A percentile compares a stretch with the other conserved stretches of the same genome.
Evolutionary conservation across 1,284 basidiomycete species (phyloP).

Genomic region (Puccinia polysora): DNA sequence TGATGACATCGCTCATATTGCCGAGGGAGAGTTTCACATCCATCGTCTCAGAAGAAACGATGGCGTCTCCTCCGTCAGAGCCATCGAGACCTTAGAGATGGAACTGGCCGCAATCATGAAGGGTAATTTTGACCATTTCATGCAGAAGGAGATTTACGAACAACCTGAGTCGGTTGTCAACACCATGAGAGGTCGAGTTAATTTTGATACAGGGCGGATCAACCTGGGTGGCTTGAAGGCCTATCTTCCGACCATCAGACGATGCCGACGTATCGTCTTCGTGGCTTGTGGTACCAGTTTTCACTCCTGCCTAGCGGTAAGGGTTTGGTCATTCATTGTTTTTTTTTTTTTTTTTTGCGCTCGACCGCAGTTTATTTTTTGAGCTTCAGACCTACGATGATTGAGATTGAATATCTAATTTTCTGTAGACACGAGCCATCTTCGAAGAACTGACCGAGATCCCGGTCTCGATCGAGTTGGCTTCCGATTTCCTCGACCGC

Average conservation of each 20-base stretch:
- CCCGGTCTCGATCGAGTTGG: constrained; percentile 92
- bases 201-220: constrained; percentile 88
- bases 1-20: constrained; percentile 96
- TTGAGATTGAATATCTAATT: no score
- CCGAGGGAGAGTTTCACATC: constrained; percentile 95
- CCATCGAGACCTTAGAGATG: constrained; percentile 96
- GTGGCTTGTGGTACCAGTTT: constrained; percentile 97
- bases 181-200: constrained; percentile 99
- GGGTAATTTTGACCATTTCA: constrained; percentile 98
- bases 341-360: neutral
- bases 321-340: constrained; percentile 44
- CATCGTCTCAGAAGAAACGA: constrained; percentile 89
- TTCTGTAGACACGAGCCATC: constrained; percentile 75
- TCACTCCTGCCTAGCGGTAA: constrained; percentile 83
- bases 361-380: no score
- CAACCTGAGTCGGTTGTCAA: constrained; percentile 99
- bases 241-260: constrained; percentile 91
- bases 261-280: constrained; percentile 91
- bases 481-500: constrained; percentile 96
- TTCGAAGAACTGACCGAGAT: constrained; percentile 99
- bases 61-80: constrained; percentile 71
- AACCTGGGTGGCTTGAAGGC: constrained; percentile 92
- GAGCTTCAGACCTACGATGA: no score
- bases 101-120: constrained; percentile 99
- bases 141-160: constrained; percentile 99